Evolutionary conservation across 2,329 filamentous ascomycete genomes (phyloP), one percentile per base, ranked within the genome.

Genomic region (Stagonosporopsis chrysanthemi): DNA sequence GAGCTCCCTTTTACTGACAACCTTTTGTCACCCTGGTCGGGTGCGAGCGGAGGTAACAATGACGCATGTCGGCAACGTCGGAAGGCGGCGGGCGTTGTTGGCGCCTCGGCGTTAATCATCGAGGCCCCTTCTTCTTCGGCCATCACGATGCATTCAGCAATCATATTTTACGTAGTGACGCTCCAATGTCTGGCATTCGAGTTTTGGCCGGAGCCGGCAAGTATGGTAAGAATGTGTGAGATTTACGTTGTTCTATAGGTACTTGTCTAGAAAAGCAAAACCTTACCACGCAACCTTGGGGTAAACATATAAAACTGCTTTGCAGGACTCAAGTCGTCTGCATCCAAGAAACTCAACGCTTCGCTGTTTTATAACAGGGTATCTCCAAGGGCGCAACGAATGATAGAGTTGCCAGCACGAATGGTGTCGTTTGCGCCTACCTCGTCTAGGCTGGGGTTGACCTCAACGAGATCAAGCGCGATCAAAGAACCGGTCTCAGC

Each of bases 381-480:
- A 81, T 99, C 95, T 19, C 95, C 95, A 63, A 98, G 81, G 5
- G 92, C 94, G 74, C 94, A 97, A 56, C 95, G 84, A 47, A 98
- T 92, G 66, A 99, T 83, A 39, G 91, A 96, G 77, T 92, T 95
- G 6, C 94, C 95, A 2, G 94, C 92, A 49, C 94, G 81, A 56
- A 98, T 89, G 0, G 95, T 99, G 79, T 97, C 92, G 54, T 85
- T 84, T 1, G 91, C 92, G 6, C 90, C 92, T 58, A 83, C 66
- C 53, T 71, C 71, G 41, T 77, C 74, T 31, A 84, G 71, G 60
- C 79, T 81, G 12, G 82, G 78, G 47, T 84, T 83, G 33, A 85
- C 76, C 72, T 82, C 81, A 2, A 85, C 83, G 22, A 88, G 80
- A 65, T 86, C 81, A 28, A 88, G 73, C 9, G 84, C 84, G 31